A percentile compares a stretch with the other conserved stretches of the same genome.
Evolutionary conservation across 257 asterid genomes (phyloP).

Genomic region (Mitragyna speciosa): DNA sequence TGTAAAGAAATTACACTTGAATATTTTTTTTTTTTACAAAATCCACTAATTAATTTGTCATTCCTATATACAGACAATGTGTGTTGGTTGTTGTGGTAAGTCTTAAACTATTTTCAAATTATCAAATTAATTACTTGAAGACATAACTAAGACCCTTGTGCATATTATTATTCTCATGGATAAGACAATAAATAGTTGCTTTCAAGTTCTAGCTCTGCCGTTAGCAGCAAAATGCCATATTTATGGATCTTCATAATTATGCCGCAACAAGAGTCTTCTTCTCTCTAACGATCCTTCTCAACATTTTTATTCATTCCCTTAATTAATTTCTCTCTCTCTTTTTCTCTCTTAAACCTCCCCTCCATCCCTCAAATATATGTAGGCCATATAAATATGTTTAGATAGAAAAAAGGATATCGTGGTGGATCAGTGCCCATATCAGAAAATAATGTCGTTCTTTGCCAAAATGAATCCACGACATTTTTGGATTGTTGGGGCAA

Average conservation of each 20-base stretch:
- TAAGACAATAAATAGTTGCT: background rate
- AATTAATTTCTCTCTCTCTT: background rate
- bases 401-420: background rate
- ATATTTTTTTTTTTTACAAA: no score
- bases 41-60: background rate
- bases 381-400: background rate
- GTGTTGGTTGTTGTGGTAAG: background rate
- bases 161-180: background rate
- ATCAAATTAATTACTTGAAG: background rate
- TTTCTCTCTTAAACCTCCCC: background rate
- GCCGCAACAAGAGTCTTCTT: background rate
- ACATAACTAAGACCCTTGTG: background rate
- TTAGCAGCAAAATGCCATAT: conserved; percentile 2
- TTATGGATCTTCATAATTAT: background rate
- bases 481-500: conserved; percentile 54
- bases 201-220: background rate
- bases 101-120: background rate
- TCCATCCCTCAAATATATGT: background rate
- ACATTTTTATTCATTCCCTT: background rate
- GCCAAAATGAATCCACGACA: conserved; percentile 50
- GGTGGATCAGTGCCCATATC: conserved; percentile 5
- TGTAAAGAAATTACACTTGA: no score
- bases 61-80: background rate
- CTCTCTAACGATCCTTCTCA: no score
- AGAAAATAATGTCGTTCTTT: conserved; percentile 52